phyloP scores from a whole-genome alignment of 495 filamentous ascomycete species.

The Penicillium longicatenatum region DNA sequence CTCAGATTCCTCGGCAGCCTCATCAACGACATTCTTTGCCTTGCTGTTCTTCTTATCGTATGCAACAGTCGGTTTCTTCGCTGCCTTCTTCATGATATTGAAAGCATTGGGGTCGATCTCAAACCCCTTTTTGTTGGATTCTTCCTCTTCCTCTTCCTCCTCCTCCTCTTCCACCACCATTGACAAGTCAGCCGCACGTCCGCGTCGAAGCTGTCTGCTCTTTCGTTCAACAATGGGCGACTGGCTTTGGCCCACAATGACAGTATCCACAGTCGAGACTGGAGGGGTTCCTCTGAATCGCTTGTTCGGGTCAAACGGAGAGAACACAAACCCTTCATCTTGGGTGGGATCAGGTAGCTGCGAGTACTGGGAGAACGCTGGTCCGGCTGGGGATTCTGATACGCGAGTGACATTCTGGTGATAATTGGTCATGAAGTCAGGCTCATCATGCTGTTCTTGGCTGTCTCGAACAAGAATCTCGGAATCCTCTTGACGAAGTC shows the following conservation, averaged over 20 bases:
- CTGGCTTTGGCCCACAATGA: slow-evolving; percentile 55
- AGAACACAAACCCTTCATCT: slow-evolving; percentile 73
- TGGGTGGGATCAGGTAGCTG: slow-evolving; percentile 79
- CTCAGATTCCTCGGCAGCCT: slow-evolving; percentile 95
- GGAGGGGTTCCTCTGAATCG: slow-evolving; percentile 63
- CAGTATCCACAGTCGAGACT: slow-evolving; percentile 68
- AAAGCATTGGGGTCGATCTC: slow-evolving; percentile 63
- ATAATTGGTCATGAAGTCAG: slow-evolving; percentile 35
- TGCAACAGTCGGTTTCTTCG: slow-evolving; percentile 52
- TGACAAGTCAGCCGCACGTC: slow-evolving; percentile 34
- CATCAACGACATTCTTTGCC: slow-evolving; percentile 83
- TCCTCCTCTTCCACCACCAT: slow-evolving; percentile 44
- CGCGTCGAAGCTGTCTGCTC: slow-evolving; percentile 58
- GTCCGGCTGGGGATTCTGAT: slow-evolving; percentile 44
- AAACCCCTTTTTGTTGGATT: slow-evolving; percentile 31
- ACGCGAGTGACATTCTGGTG: slow-evolving; percentile 37
- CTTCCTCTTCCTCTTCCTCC: slow-evolving; percentile 39
- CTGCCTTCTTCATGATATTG: slow-evolving; percentile 72
- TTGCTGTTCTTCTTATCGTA: slow-evolving; percentile 89
- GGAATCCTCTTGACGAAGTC: slow-evolving; percentile 46
- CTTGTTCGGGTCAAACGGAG: slow-evolving; percentile 55
- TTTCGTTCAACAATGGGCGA: slow-evolving; percentile 63
- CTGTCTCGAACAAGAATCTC: slow-evolving; percentile 67
- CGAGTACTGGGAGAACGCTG: slow-evolving; percentile 58
- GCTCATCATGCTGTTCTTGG: slow-evolving; percentile 48